phyloP scores from a whole-genome alignment of 176 grass and related monocot species.

The Miscanthus lutarioriparius region DNA sequence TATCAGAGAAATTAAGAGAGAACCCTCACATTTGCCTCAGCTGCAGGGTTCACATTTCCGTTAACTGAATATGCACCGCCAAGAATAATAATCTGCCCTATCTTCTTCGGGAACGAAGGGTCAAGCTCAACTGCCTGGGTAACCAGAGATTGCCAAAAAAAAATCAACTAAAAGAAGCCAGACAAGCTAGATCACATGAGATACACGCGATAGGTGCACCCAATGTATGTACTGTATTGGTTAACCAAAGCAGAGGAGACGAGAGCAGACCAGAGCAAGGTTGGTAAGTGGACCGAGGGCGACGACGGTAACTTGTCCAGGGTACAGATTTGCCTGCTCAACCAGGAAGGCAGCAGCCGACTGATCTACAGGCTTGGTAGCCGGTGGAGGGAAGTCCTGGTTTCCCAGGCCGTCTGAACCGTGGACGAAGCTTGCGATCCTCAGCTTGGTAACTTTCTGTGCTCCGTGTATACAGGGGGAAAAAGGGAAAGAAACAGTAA shows the following conservation, averaged over 20 bases:
- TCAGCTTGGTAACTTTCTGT: slow-evolving; percentile 87
- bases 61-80: slow-evolving; percentile 92
- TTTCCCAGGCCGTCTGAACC: slow-evolving; percentile 80
- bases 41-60: slow-evolving; percentile 95
- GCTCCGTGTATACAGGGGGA: not conserved
- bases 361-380: slow-evolving; percentile 52
- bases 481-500: not conserved
- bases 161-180: not conserved
- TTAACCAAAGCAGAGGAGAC: not conserved
- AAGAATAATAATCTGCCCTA: slow-evolving; percentile 88
- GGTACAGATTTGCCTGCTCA: slow-evolving; percentile 70
- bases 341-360: slow-evolving; percentile 74
- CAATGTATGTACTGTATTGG: not conserved
- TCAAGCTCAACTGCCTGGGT: slow-evolving; percentile 77
- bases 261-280: slow-evolving; percentile 68
- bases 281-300: slow-evolving; percentile 92
- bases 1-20: slow-evolving; percentile 15
- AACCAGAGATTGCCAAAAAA: not conserved
- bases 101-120: slow-evolving; percentile 71
- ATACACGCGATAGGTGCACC: not conserved
- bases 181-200: not conserved
- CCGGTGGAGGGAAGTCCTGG: slow-evolving; percentile 69
- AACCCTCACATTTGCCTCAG: slow-evolving; percentile 79
- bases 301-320: slow-evolving; percentile 72
- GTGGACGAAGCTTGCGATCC: slow-evolving; percentile 84